phyloP scores from a whole-genome alignment of 805 yeast genomes.

The Sugiyamaella americana region DNA sequence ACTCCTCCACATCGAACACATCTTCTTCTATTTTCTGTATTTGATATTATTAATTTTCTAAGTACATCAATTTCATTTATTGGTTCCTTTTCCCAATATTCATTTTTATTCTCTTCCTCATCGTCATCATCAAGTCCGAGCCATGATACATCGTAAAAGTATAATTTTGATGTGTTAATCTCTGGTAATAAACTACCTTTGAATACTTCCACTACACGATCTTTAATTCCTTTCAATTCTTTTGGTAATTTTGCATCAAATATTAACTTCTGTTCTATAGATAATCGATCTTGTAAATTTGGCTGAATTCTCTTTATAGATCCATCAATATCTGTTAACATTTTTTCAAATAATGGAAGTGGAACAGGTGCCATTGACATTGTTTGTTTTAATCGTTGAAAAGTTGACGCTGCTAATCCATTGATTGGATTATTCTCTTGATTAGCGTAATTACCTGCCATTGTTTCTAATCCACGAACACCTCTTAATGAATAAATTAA shows the following conservation, averaged over 20 bases:
- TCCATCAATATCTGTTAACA: conserved; percentile 36
- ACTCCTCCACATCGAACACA: conserved; percentile 52
- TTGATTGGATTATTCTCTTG: conserved; percentile 23
- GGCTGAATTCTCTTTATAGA: conserved; percentile 26
- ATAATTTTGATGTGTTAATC: conserved; percentile 48
- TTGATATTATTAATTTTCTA: conserved; percentile 34
- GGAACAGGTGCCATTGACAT: conserved; percentile 26
- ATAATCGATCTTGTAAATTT: conserved; percentile 37
- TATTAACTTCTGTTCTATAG: conserved; percentile 54
- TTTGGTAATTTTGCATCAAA: conserved; percentile 56
- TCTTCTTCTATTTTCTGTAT: conserved; percentile 28
- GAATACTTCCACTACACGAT: conserved; percentile 44
- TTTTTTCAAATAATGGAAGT: conserved; percentile 31
- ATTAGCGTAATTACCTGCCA: conserved; percentile 20
- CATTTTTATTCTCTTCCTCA: conserved; percentile 25
- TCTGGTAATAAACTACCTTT: conserved; percentile 39
- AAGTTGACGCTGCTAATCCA: conserved; percentile 25
- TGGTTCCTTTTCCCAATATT: background rate
- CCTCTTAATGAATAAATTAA: conserved; percentile 35
- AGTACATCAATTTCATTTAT: conserved; percentile 30
- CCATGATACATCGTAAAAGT: conserved; percentile 65
- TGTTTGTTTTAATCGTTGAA: conserved; percentile 26
- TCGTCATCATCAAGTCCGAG: conserved; percentile 36
- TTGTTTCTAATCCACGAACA: conserved; percentile 33
- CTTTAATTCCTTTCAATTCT: conserved; percentile 31